A percentile compares a stretch with the other conserved stretches of the same genome.
These are phyloP conservation scores for Epichloe amarillans DNA, from an alignment of 2,329 filamentous ascomycete genomes.

Conservation along the genomic window DNA sequence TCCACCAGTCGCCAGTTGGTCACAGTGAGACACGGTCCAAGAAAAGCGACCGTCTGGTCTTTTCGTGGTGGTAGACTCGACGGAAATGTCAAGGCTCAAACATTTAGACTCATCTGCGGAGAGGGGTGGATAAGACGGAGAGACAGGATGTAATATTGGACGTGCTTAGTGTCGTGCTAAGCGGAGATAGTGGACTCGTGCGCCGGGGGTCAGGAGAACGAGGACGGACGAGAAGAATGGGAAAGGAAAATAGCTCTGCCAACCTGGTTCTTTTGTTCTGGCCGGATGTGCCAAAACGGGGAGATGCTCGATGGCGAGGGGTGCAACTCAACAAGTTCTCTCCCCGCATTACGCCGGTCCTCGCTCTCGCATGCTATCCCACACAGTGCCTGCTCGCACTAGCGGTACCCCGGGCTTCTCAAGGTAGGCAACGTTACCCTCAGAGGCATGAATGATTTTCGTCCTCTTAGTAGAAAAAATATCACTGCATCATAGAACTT, in stretches of 20 bases:
- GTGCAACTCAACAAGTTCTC: not conserved
- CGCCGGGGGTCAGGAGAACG: not conserved
- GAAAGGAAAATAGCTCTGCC: not conserved
- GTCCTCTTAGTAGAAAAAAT: no score
- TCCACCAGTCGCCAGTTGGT: not conserved
- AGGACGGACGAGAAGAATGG: not conserved
- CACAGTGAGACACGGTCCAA: not conserved
- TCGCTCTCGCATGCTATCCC: not conserved
- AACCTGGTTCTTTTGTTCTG: constrained; percentile 3
- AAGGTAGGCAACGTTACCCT: not conserved
- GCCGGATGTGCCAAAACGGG: not conserved
- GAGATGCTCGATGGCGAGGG: not conserved
- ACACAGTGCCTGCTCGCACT: not conserved
- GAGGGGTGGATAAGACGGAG: constrained; percentile 1
- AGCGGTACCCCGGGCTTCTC: not conserved
- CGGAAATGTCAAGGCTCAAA: not conserved
- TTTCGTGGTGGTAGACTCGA: not conserved
- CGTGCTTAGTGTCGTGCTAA: not conserved
- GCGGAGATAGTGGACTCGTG: not conserved
- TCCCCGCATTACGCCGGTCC: not conserved
- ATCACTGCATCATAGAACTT: no score
- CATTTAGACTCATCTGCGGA: not conserved
- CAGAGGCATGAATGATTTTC: no score
- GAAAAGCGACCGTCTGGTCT: not conserved
- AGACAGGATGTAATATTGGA: not conserved